Evolutionary conservation across 148 eudicot species (phyloP).

Genomic region (Fallopia convolvulus): DNA sequence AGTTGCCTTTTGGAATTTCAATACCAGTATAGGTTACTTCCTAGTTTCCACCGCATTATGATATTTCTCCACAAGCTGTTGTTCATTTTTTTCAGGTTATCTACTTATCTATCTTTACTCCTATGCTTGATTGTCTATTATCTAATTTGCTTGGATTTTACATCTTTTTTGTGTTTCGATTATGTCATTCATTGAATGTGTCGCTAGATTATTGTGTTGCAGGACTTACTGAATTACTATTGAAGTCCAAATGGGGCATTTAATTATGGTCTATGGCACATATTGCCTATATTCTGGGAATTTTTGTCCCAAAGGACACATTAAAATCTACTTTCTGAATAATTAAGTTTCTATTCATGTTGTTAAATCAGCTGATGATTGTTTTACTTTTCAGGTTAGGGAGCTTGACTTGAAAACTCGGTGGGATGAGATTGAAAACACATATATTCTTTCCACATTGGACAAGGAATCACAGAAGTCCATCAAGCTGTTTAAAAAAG

Average conservation of each 20-base stretch:
- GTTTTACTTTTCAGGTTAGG: constrained; percentile 50
- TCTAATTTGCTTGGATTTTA: neutral
- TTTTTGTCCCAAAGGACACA: neutral
- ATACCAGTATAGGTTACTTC: neutral
- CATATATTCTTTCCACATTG: constrained; percentile 35
- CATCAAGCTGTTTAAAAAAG: constrained; percentile 75
- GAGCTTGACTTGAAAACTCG: constrained; percentile 72
- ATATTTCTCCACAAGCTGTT: neutral
- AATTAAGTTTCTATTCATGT: neutral
- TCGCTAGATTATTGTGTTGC: neutral
- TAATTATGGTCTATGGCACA: neutral
- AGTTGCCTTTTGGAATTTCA: neutral
- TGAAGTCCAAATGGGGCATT: neutral
- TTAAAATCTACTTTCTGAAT: neutral
- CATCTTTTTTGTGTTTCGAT: neutral
- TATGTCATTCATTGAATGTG: neutral
- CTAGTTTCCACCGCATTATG: neutral
- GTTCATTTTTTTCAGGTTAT: neutral
- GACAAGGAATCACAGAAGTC: constrained; percentile 61
- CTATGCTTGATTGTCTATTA: neutral
- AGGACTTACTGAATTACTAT: neutral
- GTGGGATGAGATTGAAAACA: constrained; percentile 91
- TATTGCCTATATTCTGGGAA: neutral
- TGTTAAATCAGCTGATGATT: neutral
- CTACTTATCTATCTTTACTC: neutral